Percentiles rank a stretch among this genome's conserved stretches.
Evolutionary conservation across 192 early-diverging fungal species (phyloP).

Genomic region (Entrophospora sp.): DNA sequence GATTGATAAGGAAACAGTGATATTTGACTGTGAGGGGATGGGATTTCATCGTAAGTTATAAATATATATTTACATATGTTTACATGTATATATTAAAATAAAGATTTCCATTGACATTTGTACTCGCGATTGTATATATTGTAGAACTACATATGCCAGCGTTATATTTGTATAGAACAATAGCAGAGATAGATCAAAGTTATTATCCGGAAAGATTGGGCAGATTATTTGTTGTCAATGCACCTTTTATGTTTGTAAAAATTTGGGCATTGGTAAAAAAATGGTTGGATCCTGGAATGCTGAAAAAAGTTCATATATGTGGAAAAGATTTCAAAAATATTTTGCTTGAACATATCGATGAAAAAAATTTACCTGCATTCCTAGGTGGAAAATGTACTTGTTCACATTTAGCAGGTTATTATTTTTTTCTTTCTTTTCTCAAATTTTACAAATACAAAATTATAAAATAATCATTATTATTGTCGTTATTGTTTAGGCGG

Average conservation of each 20-base stretch:
- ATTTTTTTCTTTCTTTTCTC: background rate
- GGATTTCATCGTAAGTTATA: constrained; percentile 56
- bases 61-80: background rate
- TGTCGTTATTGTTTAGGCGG: constrained; percentile 14
- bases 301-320: constrained; percentile 29
- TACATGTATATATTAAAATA: background rate
- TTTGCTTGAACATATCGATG: constrained; percentile 54
- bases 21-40: constrained; percentile 89
- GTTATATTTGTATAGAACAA: constrained; percentile 56
- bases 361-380: constrained; percentile 60
- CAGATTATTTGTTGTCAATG: constrained; percentile 89
- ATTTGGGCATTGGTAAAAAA: constrained; percentile 71
- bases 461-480: constrained; percentile 18
- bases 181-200: constrained; percentile 81
- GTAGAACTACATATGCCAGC: constrained; percentile 57
- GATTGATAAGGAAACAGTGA: constrained; percentile 78
- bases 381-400: constrained; percentile 67
- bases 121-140: background rate
- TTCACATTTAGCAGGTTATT: constrained; percentile 58
- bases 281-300: constrained; percentile 70
- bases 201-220: constrained; percentile 92
- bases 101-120: background rate
- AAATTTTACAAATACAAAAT: constrained; percentile 8
- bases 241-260: constrained; percentile 79
- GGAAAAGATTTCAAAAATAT: constrained; percentile 23